phyloP scores from a whole-genome alignment of 805 yeast species.

The Cyberlindnera xishuangbannaensis region DNA sequence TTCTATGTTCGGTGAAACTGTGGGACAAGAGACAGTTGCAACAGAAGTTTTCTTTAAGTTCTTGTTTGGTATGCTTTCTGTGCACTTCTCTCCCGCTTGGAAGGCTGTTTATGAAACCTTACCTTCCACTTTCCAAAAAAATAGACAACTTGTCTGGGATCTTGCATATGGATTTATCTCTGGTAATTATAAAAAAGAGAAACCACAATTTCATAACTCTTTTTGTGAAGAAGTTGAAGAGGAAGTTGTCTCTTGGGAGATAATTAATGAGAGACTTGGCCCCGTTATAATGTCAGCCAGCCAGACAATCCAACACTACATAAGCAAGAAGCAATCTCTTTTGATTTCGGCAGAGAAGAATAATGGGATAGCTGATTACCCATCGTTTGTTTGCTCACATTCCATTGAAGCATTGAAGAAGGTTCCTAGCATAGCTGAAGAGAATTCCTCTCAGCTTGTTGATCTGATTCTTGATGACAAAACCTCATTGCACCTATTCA shows the following conservation, averaged over 20 bases:
- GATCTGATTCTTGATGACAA: slow-evolving; percentile 45
- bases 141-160: slow-evolving; percentile 50
- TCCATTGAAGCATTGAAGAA: slow-evolving; percentile 49
- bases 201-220: slow-evolving; percentile 8
- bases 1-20: slow-evolving; percentile 31
- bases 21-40: slow-evolving; percentile 16
- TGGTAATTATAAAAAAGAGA: slow-evolving; percentile 5
- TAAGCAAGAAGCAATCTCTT: slow-evolving; percentile 8
- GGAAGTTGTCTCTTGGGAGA: slow-evolving; percentile 11
- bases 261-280: slow-evolving; percentile 18
- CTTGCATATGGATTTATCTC: slow-evolving; percentile 34
- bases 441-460: slow-evolving; percentile 47
- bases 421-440: slow-evolving; percentile 68
- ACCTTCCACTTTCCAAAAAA: slow-evolving; percentile 38
- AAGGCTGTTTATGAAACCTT: slow-evolving; percentile 61
- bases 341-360: slow-evolving; percentile 12
- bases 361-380: slow-evolving; percentile 6
- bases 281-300: slow-evolving; percentile 9
- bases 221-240: slow-evolving; percentile 12
- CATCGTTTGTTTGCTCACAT: slow-evolving; percentile 37
- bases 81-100: slow-evolving; percentile 84
- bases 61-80: slow-evolving; percentile 65
- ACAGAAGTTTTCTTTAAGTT: slow-evolving; percentile 38
- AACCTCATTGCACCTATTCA: slow-evolving; percentile 31
- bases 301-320: slow-evolving; percentile 7